Conservation (phyloP, 768 basidiomycete genomes). For the Lactarius akahatsu region DNA sequence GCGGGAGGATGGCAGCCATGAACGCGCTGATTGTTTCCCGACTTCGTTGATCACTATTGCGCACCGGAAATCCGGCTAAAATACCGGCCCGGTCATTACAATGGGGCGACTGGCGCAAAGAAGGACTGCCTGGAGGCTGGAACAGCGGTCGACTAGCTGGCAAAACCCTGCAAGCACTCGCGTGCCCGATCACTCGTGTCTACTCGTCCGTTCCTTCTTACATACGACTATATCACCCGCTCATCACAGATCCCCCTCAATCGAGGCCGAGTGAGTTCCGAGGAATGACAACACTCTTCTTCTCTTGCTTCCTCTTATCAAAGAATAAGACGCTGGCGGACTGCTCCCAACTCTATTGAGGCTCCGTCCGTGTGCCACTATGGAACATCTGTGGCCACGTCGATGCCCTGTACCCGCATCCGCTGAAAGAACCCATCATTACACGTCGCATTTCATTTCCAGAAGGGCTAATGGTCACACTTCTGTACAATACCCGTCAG, state of each 20-base stretch:
- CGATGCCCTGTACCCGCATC: not conserved
- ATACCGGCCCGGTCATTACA: not conserved
- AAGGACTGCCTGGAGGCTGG: not conserved
- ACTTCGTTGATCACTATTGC: not conserved
- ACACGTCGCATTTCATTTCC: not conserved
- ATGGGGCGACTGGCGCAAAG: too few relatives aligned
- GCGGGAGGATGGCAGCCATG: slow-evolving; percentile 27
- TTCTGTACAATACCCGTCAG: not conserved
- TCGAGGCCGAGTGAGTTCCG: not conserved
- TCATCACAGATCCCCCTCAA: not conserved
- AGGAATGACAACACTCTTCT: not conserved
- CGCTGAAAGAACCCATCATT: not conserved
- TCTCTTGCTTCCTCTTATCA: not conserved
- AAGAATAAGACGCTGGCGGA: not conserved
- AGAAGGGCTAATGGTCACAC: not conserved
- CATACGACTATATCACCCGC: not conserved
- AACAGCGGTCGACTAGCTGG: not conserved
- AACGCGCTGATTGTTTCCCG: not conserved
- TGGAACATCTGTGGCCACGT: not conserved
- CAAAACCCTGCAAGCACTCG: not conserved
- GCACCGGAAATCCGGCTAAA: not conserved
- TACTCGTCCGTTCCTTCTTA: not conserved
- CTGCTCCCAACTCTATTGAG: not conserved
- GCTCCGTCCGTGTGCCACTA: not conserved
- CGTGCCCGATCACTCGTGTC: not conserved